Conservation (phyloP, 2,329 filamentous ascomycete species). For the Leptographium radiaticola region DNA sequence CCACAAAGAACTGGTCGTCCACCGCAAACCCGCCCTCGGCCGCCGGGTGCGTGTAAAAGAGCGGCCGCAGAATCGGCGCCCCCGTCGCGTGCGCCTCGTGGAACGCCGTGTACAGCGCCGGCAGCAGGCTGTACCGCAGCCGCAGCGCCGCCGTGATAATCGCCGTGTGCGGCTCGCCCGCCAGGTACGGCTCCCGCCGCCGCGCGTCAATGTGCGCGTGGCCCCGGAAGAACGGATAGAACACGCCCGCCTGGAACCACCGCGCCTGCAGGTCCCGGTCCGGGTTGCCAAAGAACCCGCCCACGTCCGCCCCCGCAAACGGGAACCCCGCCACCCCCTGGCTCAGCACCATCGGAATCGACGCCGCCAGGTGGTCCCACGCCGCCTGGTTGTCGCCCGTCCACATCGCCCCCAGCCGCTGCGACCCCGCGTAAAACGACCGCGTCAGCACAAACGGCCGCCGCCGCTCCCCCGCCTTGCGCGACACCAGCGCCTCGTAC, state of each 20-base stretch:
- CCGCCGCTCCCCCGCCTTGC: conserved; percentile 72
- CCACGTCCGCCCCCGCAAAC: conserved; percentile 89
- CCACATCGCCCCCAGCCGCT: conserved; percentile 92
- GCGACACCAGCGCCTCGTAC: conserved; percentile 67
- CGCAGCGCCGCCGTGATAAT: conserved; percentile 83
- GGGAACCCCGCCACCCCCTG: conserved; percentile 89
- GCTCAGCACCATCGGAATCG: conserved; percentile 85
- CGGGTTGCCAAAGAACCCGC: conserved; percentile 96
- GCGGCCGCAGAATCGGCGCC: conserved; percentile 76
- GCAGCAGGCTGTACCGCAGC: conserved; percentile 77
- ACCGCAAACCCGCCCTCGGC: conserved; percentile 80
- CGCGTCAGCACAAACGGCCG: conserved; percentile 89
- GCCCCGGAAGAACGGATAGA: conserved; percentile 96
- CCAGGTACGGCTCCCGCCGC: conserved; percentile 82
- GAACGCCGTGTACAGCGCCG: conserved; percentile 95
- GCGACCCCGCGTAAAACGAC: conserved; percentile 82
- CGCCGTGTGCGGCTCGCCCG: conserved; percentile 68
- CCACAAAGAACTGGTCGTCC: conserved; percentile 89
- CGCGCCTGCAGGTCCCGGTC: conserved; percentile 80
- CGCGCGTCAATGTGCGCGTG: conserved; percentile 96
- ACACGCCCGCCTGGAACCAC: conserved; percentile 94
- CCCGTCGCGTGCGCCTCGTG: conserved; percentile 74
- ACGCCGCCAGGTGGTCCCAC: conserved; percentile 82
- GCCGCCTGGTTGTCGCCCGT: conserved; percentile 93
- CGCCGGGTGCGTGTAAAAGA: conserved; percentile 81